These are phyloP conservation scores for Triticum dicoccoides DNA, from an alignment of 176 grass and related monocot species.

Conservation along the genomic window DNA sequence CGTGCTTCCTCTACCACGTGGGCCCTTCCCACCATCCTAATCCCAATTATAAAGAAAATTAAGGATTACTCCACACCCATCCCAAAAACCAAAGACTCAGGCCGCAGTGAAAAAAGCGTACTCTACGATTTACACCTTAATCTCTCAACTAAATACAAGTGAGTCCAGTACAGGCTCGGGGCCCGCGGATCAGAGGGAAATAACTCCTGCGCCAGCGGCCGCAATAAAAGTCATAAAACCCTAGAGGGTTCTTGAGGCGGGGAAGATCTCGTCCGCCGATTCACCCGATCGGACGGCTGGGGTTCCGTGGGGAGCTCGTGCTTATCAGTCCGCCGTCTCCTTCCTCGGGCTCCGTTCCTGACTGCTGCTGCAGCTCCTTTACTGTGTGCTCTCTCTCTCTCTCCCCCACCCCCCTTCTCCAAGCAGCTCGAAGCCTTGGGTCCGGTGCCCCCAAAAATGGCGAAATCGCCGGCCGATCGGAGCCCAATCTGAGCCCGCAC, in stretches of 20 bases:
- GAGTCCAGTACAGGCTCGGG: neutral
- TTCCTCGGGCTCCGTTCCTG: constrained; percentile 40
- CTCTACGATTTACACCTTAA: neutral
- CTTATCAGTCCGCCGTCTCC: constrained; percentile 64
- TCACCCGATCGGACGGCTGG: constrained; percentile 29
- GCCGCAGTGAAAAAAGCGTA: neutral
- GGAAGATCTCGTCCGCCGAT: constrained; percentile 33
- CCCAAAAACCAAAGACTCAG: neutral
- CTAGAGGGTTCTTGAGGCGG: constrained; percentile 56
- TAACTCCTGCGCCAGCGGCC: constrained; percentile 19
- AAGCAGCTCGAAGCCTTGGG: constrained; percentile 16
- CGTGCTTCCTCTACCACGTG: neutral
- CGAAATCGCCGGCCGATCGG: constrained; percentile 64
- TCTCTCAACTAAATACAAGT: neutral
- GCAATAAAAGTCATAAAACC: constrained; percentile 73
- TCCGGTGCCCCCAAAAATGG: constrained; percentile 53
- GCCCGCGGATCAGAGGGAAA: constrained; percentile 21
- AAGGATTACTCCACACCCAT: neutral
- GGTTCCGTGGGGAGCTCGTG: constrained; percentile 26
- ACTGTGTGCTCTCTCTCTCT: constrained; percentile 24
- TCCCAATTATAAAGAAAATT: constrained; percentile 1
- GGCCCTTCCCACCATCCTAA: neutral
- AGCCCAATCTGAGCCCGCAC: constrained; percentile 22
- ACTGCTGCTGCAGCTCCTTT: constrained; percentile 32
- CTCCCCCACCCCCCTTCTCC: constrained; percentile 3